phyloP scores from a whole-genome alignment of 2,329 filamentous ascomycete species.

The Lasiodiplodia gonubiensis region DNA sequence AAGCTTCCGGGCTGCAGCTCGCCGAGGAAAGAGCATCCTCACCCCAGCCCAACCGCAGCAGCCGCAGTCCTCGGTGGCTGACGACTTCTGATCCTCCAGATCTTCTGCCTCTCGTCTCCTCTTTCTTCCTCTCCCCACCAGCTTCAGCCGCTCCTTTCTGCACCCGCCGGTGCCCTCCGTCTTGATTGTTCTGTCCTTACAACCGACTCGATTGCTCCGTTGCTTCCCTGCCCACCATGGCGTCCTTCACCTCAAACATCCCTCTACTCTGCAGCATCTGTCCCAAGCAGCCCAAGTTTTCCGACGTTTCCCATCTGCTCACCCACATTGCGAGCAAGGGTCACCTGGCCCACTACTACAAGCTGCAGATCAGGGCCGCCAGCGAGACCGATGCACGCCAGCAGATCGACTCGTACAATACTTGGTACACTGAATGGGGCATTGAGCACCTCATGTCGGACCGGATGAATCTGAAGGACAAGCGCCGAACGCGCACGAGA shows the following conservation, averaged over 20 bases:
- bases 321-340: constrained; percentile 92
- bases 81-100: neutral
- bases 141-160: constrained; percentile 35
- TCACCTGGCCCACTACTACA: constrained; percentile 85
- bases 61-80: neutral
- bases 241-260: constrained; percentile 50
- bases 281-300: constrained; percentile 78
- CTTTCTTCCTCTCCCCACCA: constrained; percentile 32
- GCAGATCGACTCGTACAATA: constrained; percentile 71
- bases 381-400: constrained; percentile 69
- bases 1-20: neutral
- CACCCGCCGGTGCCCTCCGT: neutral
- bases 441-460: constrained; percentile 78
- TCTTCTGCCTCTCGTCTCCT: constrained; percentile 25
- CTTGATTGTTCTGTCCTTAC: constrained; percentile 35
- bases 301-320: constrained; percentile 87
- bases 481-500: constrained; percentile 60
- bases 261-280: constrained; percentile 84
- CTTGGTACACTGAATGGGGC: constrained; percentile 76
- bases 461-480: constrained; percentile 76
- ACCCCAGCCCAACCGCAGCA: neutral
- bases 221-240: constrained; percentile 44
- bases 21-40: constrained; percentile 4
- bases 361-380: constrained; percentile 73
- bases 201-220: constrained; percentile 31